These are phyloP conservation scores for Diversispora eburnea DNA, from an alignment of 192 early-diverging fungal genomes.

Conservation along the genomic window DNA sequence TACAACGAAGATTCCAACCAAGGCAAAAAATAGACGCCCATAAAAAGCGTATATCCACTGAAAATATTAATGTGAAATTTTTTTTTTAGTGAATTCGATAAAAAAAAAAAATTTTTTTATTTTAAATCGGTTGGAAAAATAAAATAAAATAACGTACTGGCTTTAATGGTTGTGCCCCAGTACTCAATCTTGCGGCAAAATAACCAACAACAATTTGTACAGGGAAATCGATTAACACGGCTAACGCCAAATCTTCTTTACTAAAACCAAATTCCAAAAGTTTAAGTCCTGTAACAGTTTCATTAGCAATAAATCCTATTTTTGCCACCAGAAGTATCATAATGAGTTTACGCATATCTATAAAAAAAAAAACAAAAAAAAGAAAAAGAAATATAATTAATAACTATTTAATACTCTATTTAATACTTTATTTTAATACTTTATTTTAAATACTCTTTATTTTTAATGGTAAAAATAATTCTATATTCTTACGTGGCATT, in stretches of 20 bases:
- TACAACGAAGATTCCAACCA: constrained; percentile 82
- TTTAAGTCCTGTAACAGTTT: constrained; percentile 91
- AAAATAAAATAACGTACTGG: constrained; percentile 57
- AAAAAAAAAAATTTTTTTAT: not conserved
- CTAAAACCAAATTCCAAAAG: constrained; percentile 91
- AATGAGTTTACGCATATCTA: constrained; percentile 85
- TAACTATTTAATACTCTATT: not conserved
- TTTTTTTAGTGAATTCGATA: not conserved
- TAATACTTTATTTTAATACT: no score
- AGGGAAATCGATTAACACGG: constrained; percentile 94
- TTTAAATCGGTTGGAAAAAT: not conserved
- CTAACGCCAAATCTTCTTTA: constrained; percentile 91
- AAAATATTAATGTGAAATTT: not conserved
- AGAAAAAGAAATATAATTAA: not conserved
- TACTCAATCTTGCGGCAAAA: constrained; percentile 95
- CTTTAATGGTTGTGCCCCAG: constrained; percentile 73
- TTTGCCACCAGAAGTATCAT: constrained; percentile 80
- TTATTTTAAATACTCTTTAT: no score
- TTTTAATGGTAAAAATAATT: not conserved
- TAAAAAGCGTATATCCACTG: constrained; percentile 90
- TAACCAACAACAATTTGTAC: constrained; percentile 97
- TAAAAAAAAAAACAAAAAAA: constrained; percentile 1
- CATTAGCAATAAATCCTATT: constrained; percentile 94
- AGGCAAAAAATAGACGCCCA: constrained; percentile 75
- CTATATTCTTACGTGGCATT: constrained; percentile 62